A percentile compares a stretch with the other conserved stretches of the same genome.
These are phyloP conservation scores for Ananas comosus DNA, from an alignment of 176 grass and related monocot species.

Conservation along the genomic window DNA sequence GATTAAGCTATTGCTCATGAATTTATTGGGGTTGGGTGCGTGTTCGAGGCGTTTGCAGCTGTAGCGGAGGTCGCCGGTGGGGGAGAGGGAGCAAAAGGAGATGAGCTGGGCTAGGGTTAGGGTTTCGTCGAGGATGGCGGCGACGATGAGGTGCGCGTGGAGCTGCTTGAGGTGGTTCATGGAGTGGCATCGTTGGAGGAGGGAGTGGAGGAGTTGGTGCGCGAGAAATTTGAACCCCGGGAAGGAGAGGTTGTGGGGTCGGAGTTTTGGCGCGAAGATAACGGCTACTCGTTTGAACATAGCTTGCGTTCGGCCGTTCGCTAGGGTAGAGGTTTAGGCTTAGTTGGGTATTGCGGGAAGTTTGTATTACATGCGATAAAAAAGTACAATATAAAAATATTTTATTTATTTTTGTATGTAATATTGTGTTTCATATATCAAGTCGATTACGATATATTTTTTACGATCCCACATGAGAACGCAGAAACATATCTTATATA, in stretches of 20 bases:
- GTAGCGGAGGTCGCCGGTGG: neutral
- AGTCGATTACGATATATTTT: no score
- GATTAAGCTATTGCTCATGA: constrained; percentile 21
- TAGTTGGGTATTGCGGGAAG: no score
- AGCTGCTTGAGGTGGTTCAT: constrained; percentile 25
- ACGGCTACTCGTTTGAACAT: neutral
- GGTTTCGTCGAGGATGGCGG: neutral
- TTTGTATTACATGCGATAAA: no score
- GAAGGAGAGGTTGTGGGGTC: neutral
- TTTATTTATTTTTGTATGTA: no score
- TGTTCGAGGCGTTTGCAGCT: constrained; percentile 25
- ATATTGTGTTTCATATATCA: no score
- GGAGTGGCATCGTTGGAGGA: constrained; percentile 14
- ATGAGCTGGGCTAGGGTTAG: constrained; percentile 18
- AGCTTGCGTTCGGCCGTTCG: no score
- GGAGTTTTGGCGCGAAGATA: neutral
- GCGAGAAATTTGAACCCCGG: neutral
- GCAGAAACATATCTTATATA: no score
- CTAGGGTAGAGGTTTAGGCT: no score
- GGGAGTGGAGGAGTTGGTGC: neutral
- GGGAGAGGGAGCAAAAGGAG: constrained; percentile 16
- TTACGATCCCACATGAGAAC: no score
- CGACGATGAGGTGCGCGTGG: constrained; percentile 25
- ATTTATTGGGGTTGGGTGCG: constrained; percentile 20
- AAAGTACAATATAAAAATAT: no score